Evolutionary conservation across 495 filamentous ascomycete genomes (phyloP).

Genomic region (Entonaema liquescens): DNA sequence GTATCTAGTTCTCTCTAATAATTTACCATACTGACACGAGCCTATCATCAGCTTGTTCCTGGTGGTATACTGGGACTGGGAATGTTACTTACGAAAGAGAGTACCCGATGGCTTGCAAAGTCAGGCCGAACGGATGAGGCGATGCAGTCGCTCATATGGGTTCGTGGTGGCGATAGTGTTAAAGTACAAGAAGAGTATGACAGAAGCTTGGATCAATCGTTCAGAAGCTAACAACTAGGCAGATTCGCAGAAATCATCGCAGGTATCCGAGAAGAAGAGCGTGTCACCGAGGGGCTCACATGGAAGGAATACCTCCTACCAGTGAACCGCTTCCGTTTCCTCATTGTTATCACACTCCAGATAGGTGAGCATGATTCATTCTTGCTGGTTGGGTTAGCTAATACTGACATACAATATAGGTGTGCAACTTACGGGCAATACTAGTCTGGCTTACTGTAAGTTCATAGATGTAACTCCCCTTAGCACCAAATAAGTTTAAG

Average conservation of each 20-base stretch:
- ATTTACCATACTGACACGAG: not conserved
- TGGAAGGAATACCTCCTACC: slow-evolving; percentile 56
- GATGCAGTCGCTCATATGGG: slow-evolving; percentile 53
- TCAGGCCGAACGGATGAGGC: slow-evolving; percentile 58
- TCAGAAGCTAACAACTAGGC: slow-evolving; percentile 1
- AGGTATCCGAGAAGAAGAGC: slow-evolving; percentile 54
- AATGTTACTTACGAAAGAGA: slow-evolving; percentile 58
- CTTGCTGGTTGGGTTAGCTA: not conserved
- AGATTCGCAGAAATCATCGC: slow-evolving; percentile 56
- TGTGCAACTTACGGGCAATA: slow-evolving; percentile 59
- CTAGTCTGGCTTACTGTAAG: slow-evolving; percentile 57
- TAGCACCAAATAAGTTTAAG: slow-evolving; percentile 9
- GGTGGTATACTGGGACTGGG: slow-evolving; percentile 53
- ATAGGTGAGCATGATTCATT: slow-evolving; percentile 26
- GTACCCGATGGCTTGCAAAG: slow-evolving; percentile 58
- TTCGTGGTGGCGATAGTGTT: slow-evolving; percentile 52
- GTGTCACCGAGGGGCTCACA: slow-evolving; percentile 54
- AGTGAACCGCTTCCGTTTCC: slow-evolving; percentile 55
- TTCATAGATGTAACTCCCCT: not conserved
- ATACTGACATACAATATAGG: slow-evolving; percentile 35
- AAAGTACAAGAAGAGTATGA: slow-evolving; percentile 51
- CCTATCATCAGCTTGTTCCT: slow-evolving; percentile 45
- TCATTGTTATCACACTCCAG: slow-evolving; percentile 54
- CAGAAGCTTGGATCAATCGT: not conserved
- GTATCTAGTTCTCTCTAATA: not conserved